Evolutionary conservation across 192 early-diverging fungal species (phyloP), one percentile per base, ranked within the genome.

Genomic region (Lobosporangium transversale): DNA sequence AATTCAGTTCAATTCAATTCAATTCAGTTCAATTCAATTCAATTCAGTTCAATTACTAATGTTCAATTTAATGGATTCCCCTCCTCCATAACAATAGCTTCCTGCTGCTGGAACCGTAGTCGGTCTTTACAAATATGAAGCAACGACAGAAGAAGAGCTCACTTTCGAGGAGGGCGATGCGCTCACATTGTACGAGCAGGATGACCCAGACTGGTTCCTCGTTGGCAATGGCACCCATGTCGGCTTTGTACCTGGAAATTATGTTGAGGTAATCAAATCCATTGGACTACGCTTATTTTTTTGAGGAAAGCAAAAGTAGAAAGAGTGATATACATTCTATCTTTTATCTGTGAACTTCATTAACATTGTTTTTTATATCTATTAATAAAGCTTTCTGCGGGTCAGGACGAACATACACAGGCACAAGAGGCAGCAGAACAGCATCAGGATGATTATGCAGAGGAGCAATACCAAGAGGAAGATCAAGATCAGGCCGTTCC

Each of bases 141-240:
- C 97, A 23, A 82, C 86, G 44, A 87, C 86, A 59, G 90, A 90
- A 31, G 96, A 97, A 63, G 96, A 98, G 78, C 86, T 97, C 31
- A 81, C 89, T 2, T 83, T 99, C 45, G 73, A 68, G 33, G 94
- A 94, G 68, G 92, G 87, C 40, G 90, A 89, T 53, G 68, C 80
- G 7, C 75, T 99, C 51, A 73, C 86, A 51, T 78, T 99, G 5
- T 90, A 94, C 66, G 94, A 95, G 45, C 87, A 89, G 29, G 90
- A 89, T 57, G 95, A 97, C 65, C 89, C 89, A 7, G 96, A 98
- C 78, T 99, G 97, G 97, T 96, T 89, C 86, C 88, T 97, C 64
- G 94, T 88, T 21, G 86, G 87, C 62, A 79, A 81, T 29, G 86
- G 86, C 30, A 86, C 91, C 61, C 63, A 84, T 4, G 89, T 90